Evolutionary conservation across 805 yeast genomes (phyloP), one percentile per base, ranked within the genome.

Genomic region (Cyberlindnera mississippiensis): DNA sequence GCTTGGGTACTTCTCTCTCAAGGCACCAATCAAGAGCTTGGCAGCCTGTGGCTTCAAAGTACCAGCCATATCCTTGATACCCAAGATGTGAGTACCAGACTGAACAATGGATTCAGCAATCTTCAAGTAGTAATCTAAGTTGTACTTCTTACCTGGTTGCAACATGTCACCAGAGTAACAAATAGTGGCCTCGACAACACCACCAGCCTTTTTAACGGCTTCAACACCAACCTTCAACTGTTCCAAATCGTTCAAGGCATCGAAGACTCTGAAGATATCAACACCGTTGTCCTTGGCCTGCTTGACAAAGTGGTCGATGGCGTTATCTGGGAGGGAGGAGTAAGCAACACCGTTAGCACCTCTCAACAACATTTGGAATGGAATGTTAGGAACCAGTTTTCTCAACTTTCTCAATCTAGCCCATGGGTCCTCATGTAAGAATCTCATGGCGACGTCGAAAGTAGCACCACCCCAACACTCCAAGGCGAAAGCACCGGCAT

Each of bases 381-480:
- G 99, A 63, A 93, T 89, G 71, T 93, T 93, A 61, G 99, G 99
- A 49, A 95, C 98, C 44, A 84, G 75, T 59, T 76, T 76, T 68
- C 99, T 80, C 67, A 93, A 73, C 66, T 79, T 76, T 66, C 96
- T 80, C 65, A 93, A 76, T 68, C 99, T 81, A 46, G 78, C 95
- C 99, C 99, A 93, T 52, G 99, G 99, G 65, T 90, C 97, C 73
- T 93, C 99, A 66, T 91, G 88, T 59, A 93, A 75, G 77, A 93
- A 93, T 68, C 99, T 81, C 98, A 93, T 90, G 41, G 96, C 85
- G 41, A 93, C 99, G 62, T 93, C 99, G 59, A 93, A 93, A 29
- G 99, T 93, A 41, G 99, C 99, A 69, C 99, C 99, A 70, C 99
- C 99, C 99, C 99, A 93, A 73, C 99, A 93, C 71, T 93, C 99